Conservation (phyloP, 164 flowering plant genomes). For the Platanus orientalis region DNA sequence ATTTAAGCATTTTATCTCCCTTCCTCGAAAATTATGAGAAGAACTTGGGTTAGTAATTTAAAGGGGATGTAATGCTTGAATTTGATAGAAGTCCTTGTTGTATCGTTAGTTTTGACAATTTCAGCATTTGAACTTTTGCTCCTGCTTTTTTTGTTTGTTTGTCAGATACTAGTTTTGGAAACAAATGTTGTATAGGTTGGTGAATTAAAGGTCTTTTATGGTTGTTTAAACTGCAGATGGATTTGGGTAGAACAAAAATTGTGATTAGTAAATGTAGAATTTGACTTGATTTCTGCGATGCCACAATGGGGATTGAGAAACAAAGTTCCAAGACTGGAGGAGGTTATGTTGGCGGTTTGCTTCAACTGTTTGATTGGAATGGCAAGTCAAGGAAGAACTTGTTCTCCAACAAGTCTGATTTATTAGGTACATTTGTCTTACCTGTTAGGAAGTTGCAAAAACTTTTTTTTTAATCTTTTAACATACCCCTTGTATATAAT, state of each 20-base stretch:
- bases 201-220: neutral
- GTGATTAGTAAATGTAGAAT: neutral
- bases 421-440: constrained; percentile 42
- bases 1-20: neutral
- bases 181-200: neutral
- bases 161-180: neutral
- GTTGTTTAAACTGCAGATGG: constrained; percentile 21
- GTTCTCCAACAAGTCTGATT: constrained; percentile 63
- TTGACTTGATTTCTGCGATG: constrained; percentile 9
- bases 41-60: too few relatives aligned
- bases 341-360: constrained; percentile 76
- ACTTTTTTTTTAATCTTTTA: neutral
- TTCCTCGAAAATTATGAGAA: neutral
- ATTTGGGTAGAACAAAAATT: constrained; percentile 2
- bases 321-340: constrained; percentile 54
- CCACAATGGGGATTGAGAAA: constrained; percentile 59
- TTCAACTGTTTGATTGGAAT: constrained; percentile 93
- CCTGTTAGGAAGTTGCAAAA: neutral
- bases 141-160: too few relatives aligned
- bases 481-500: neutral
- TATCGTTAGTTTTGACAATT: neutral
- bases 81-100: neutral
- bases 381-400: constrained; percentile 83
- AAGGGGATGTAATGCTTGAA: neutral
- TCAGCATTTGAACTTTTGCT: neutral